Conservation (phyloP, 139 green algal genomes). For the Haematococcus lacustris region DNA sequence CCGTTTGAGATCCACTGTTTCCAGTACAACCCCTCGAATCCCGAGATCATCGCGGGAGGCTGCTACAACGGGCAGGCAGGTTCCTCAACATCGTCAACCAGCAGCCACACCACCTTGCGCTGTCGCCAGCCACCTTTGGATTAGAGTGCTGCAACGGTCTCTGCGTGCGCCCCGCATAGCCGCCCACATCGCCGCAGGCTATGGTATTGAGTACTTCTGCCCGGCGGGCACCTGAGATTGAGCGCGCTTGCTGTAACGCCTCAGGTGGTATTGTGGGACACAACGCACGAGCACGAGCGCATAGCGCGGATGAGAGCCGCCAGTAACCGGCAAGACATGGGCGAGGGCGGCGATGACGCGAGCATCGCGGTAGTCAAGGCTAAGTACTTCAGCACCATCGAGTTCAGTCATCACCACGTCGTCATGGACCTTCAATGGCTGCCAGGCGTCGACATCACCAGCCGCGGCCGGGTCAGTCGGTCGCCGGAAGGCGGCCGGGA, state of each 20-base stretch:
- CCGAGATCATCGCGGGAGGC: constrained; percentile 63
- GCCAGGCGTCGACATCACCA: constrained; percentile 50
- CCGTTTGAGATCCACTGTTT: constrained; percentile 69
- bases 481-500: constrained; percentile 25
- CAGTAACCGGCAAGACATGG: neutral
- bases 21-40: constrained; percentile 68
- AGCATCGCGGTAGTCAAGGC: constrained; percentile 39
- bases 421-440: constrained; percentile 78
- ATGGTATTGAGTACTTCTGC: too few species aligned
- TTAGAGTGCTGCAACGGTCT: too few species aligned
- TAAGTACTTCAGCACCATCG: constrained; percentile 46
- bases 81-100: too few species aligned
- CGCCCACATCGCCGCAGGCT: too few species aligned
- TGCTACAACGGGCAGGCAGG: constrained; percentile 74
- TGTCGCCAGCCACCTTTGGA: too few species aligned
- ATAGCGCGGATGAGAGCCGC: constrained; percentile 7
- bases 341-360: constrained; percentile 17
- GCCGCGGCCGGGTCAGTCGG: constrained; percentile 24
- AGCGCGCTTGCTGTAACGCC: too few species aligned
- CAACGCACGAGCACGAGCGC: constrained; percentile 24
- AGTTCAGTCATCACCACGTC: constrained; percentile 51
- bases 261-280: constrained; percentile 40
- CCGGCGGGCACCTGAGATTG: too few species aligned
- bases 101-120: too few species aligned
- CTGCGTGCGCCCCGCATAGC: too few species aligned